Conservation (phyloP, 1,284 basidiomycete genomes). For the Ganoderma multipileum region DNA sequence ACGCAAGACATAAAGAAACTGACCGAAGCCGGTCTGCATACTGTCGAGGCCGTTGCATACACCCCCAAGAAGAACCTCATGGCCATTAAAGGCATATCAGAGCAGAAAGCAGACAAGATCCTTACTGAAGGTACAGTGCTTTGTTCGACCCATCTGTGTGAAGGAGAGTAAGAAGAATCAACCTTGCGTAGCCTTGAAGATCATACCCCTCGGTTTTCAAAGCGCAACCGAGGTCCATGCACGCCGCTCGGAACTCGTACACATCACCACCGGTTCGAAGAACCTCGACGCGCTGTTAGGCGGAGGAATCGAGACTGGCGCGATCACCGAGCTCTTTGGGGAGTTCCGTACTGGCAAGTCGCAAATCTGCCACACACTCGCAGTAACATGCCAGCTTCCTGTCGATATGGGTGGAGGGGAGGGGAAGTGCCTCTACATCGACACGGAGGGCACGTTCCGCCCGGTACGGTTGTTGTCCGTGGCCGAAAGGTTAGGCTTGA, state of each 20-base stretch:
- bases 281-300: constrained; percentile 96
- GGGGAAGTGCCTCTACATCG: constrained; percentile 98
- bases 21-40: constrained; percentile 91
- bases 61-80: constrained; percentile 95
- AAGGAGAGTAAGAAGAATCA: background rate
- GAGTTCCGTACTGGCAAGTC: constrained; percentile 99
- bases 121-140: constrained; percentile 80
- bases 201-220: constrained; percentile 97
- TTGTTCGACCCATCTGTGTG: background rate
- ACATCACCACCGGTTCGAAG: constrained; percentile 97
- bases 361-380: constrained; percentile 97
- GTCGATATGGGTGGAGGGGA: constrained; percentile 99
- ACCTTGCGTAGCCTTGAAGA: constrained; percentile 76
- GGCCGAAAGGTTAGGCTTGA: constrained; percentile 94
- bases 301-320: constrained; percentile 98
- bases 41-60: constrained; percentile 96
- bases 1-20: constrained; percentile 96
- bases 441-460: constrained; percentile 99
- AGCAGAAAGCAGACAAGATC: constrained; percentile 98
- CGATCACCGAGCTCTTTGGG: constrained; percentile 98
- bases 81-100: constrained; percentile 96
- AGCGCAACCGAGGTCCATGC: constrained; percentile 98
- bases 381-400: constrained; percentile 97
- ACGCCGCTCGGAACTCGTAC: constrained; percentile 93
- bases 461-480: constrained; percentile 94